phyloP scores from a whole-genome alignment of 305 asterid species.

The Stenogyne calaminthoides region DNA sequence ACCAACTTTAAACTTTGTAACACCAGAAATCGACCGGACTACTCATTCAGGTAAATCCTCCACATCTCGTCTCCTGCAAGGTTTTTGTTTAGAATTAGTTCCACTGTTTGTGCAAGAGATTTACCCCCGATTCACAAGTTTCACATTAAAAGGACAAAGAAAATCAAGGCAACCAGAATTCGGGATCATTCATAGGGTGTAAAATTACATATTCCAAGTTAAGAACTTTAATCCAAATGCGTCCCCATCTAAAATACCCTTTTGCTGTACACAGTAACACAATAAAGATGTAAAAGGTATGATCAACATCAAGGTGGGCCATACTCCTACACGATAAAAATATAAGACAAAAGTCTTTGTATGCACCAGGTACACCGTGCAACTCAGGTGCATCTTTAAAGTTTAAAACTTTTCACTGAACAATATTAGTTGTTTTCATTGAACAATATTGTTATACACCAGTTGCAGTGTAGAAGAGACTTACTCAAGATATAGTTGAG shows the following conservation, averaged over 20 bases:
- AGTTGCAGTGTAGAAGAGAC: no score
- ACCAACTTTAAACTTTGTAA: slow-evolving; percentile 1
- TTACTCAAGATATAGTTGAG: background rate
- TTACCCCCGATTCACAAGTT: background rate
- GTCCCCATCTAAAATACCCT: background rate
- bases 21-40: background rate
- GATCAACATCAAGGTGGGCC: background rate
- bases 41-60: slow-evolving; percentile 18
- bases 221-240: background rate
- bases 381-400: no score
- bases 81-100: background rate
- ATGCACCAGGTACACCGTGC: no score
- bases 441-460: no score
- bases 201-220: background rate
- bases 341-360: background rate
- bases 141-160: background rate
- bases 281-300: background rate
- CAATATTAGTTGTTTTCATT: no score
- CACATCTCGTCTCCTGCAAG: slow-evolving; percentile 32
- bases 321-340: background rate
- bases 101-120: background rate
- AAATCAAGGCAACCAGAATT: background rate
- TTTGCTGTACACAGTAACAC: background rate
- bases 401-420: no score
- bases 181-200: background rate